Evolutionary conservation across 148 eudicot genomes (phyloP).

Genomic region (Talinum fruticosum): DNA sequence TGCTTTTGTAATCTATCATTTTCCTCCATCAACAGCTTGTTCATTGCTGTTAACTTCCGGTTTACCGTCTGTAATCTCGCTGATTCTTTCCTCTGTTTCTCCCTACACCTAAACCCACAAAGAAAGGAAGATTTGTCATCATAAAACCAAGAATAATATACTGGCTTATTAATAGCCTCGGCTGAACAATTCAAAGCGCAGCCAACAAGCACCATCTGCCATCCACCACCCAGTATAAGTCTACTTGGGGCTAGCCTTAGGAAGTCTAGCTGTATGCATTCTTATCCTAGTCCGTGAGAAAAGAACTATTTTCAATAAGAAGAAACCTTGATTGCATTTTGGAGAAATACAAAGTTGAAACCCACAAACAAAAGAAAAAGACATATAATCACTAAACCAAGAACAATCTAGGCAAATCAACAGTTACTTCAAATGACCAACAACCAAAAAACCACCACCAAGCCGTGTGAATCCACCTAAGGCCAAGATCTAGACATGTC

Average conservation of each 20-base stretch:
- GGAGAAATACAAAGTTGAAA: neutral
- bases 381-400: neutral
- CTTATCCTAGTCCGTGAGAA: neutral
- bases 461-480: neutral
- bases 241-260: neutral
- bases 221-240: neutral
- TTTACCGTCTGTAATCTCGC: conserved; percentile 39
- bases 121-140: neutral
- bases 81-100: conserved; percentile 50
- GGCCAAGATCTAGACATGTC: neutral
- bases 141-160: neutral
- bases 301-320: neutral
- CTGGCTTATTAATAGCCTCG: neutral
- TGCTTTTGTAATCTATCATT: conserved; percentile 54
- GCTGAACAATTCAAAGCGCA: neutral
- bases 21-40: conserved; percentile 54
- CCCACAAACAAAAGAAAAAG: neutral
- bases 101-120: conserved; percentile 38
- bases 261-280: neutral
- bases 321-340: neutral
- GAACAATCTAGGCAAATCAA: neutral
- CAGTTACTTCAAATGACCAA: no score
- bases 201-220: neutral
- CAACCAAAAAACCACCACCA: neutral
- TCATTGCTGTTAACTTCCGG: conserved; percentile 40